A percentile compares a stretch with the other conserved stretches of the same genome.
Evolutionary conservation across 768 basidiomycete species (phyloP).

Genomic region (Leccinum disarticulatum): DNA sequence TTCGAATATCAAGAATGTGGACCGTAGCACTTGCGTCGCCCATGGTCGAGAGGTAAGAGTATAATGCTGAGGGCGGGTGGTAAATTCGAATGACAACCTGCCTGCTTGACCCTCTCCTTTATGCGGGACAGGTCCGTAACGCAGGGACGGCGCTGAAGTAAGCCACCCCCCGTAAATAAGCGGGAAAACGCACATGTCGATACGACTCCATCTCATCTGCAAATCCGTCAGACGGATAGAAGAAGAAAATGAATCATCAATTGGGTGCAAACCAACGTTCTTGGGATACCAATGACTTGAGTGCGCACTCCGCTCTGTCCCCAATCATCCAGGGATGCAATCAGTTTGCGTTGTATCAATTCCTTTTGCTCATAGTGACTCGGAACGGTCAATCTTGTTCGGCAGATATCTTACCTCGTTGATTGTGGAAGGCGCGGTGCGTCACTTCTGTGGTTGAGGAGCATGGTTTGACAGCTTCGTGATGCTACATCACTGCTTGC

Average conservation of each 20-base stretch:
- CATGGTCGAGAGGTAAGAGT: slow-evolving; percentile 10
- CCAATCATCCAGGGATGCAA: background rate
- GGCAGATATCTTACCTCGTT: background rate
- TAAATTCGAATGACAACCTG: background rate
- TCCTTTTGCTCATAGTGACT: no score
- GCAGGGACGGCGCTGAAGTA: slow-evolving; percentile 12
- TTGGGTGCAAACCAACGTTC: background rate
- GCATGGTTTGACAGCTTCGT: background rate
- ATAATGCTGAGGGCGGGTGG: background rate
- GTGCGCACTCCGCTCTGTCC: background rate
- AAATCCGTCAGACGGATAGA: background rate
- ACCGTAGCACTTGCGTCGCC: slow-evolving; percentile 21
- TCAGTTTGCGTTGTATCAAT: no score
- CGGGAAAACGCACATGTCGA: background rate
- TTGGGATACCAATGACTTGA: background rate
- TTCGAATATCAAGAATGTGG: slow-evolving; percentile 25
- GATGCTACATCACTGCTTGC: no score
- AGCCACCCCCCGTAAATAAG: slow-evolving; percentile 6
- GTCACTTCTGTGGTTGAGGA: background rate
- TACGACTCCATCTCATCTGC: background rate
- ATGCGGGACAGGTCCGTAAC: background rate
- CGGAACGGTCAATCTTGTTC: background rate
- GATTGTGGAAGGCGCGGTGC: background rate
- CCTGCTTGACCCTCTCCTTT: slow-evolving; percentile 2
- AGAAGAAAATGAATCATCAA: background rate